Conservation (phyloP, 495 filamentous ascomycete genomes). For the Penicillium diatomitis region DNA sequence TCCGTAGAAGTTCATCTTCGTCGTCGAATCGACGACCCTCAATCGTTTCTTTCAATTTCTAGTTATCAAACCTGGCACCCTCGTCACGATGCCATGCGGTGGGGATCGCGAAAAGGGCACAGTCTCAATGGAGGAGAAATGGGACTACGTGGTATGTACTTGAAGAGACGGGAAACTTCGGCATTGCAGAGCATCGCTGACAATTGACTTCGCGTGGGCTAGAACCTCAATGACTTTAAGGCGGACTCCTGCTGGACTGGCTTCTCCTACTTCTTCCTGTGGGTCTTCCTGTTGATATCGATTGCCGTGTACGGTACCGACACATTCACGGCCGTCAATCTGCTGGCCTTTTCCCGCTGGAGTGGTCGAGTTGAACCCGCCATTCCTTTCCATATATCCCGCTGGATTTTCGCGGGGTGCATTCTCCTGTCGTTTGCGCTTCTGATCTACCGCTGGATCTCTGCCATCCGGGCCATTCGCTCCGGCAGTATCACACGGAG, state of each 20-base stretch:
- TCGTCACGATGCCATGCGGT: constrained; percentile 58
- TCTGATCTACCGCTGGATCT: constrained; percentile 63
- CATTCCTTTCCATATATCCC: constrained; percentile 60
- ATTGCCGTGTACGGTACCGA: constrained; percentile 83
- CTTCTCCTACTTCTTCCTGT: constrained; percentile 80
- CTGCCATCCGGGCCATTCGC: constrained; percentile 68
- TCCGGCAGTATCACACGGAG: constrained; percentile 80
- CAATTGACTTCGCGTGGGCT: constrained; percentile 6
- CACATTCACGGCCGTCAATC: constrained; percentile 83
- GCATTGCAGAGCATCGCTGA: too few relatives aligned
- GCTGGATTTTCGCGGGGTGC: constrained; percentile 85
- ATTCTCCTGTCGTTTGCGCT: constrained; percentile 82
- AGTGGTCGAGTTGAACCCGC: constrained; percentile 56
- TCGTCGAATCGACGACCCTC: constrained; percentile 4
- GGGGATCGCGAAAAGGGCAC: constrained; percentile 60
- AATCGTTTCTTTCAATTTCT: constrained; percentile 3
- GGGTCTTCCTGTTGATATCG: constrained; percentile 66
- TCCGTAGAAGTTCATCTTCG: constrained; percentile 28
- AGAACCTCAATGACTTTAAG: constrained; percentile 89
- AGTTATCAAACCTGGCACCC: constrained; percentile 29
- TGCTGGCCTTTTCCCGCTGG: constrained; percentile 73
- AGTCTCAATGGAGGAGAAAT: constrained; percentile 74
- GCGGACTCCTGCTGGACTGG: constrained; percentile 62
- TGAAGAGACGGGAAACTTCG: neutral
- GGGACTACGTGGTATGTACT: constrained; percentile 79